Evolutionary conservation across 2,329 filamentous ascomycete genomes (phyloP).

Genomic region (Pseudogymnoascus sp.): DNA sequence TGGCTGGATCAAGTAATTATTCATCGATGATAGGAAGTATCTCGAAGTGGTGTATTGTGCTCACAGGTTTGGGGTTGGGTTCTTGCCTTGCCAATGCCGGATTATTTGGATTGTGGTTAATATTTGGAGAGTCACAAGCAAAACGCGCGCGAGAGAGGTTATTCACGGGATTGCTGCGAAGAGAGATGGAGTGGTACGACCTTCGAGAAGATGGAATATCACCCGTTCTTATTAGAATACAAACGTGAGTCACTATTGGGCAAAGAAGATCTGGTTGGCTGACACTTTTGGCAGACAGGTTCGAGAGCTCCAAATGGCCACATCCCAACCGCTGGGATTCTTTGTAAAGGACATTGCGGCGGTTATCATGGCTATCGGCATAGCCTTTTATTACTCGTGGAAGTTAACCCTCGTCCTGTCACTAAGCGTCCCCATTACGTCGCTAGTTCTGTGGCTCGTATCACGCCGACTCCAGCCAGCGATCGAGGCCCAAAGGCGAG

Average conservation of each 20-base stretch:
- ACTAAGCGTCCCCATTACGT: constrained; percentile 60
- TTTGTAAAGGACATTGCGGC: constrained; percentile 57
- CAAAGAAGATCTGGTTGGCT: constrained; percentile 7
- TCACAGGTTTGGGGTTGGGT: constrained; percentile 53
- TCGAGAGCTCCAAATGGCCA: constrained; percentile 70
- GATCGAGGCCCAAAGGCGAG: constrained; percentile 59
- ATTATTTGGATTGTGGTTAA: constrained; percentile 63
- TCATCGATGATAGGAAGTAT: constrained; percentile 46
- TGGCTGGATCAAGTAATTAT: constrained; percentile 41
- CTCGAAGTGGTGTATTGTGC: constrained; percentile 49
- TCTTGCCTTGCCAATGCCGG: constrained; percentile 60
- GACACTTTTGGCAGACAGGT: constrained; percentile 53
- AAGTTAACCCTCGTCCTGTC: constrained; percentile 73
- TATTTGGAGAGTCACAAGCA: constrained; percentile 75
- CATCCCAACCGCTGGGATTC: constrained; percentile 71
- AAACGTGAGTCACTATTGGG: constrained; percentile 51
- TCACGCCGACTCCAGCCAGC: constrained; percentile 53
- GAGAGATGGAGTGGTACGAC: constrained; percentile 79
- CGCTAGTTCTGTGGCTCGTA: constrained; percentile 49
- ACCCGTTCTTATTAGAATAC: constrained; percentile 61
- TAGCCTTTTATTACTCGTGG: constrained; percentile 78
- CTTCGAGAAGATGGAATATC: constrained; percentile 59
- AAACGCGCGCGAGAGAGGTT: constrained; percentile 52
- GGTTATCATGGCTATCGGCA: constrained; percentile 52
- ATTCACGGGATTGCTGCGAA: constrained; percentile 61